Percentiles rank a stretch among this genome's conserved stretches.
Conservation (phyloP, 129 eudicot species). For the Flaveria brownii region DNA sequence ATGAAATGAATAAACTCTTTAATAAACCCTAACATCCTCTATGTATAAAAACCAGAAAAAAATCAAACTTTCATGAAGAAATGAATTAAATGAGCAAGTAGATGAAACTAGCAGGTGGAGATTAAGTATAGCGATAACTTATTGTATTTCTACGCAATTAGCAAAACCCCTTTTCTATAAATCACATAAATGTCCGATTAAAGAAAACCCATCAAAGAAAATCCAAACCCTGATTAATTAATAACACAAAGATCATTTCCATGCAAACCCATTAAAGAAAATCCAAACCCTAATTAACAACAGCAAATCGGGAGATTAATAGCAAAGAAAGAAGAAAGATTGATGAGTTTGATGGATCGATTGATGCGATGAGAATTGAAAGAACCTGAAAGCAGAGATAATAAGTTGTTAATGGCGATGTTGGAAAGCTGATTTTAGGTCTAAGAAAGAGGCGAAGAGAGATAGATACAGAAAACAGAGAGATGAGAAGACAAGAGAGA, state of each 20-base stretch:
- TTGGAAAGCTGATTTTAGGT: constrained; percentile 49
- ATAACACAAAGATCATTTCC: constrained; percentile 20
- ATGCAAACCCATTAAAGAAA: constrained; percentile 21
- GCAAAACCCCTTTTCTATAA: constrained; percentile 8
- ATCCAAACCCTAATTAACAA: constrained; percentile 44
- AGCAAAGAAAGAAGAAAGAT: constrained; percentile 10
- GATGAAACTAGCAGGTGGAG: background rate
- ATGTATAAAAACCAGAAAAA: background rate
- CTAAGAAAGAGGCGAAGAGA: constrained; percentile 38
- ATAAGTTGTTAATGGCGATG: constrained; percentile 41
- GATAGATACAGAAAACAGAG: constrained; percentile 44
- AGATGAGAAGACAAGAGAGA: constrained; percentile 47
- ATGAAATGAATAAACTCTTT: constrained; percentile 28
- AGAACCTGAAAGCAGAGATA: constrained; percentile 47
- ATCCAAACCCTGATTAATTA: constrained; percentile 41
- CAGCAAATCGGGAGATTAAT: constrained; percentile 29
- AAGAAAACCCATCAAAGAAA: constrained; percentile 12
- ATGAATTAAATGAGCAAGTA: constrained; percentile 9
- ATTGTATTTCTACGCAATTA: constrained; percentile 3
- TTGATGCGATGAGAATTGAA: constrained; percentile 24
- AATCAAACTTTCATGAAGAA: constrained; percentile 21
- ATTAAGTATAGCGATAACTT: too few relatives aligned
- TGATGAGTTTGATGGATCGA: constrained; percentile 35
- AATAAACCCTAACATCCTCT: constrained; percentile 37
- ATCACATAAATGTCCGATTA: constrained; percentile 28